Conservation (phyloP, 106 monocot genomes). For the Phalaenopsis aphrodite region DNA sequence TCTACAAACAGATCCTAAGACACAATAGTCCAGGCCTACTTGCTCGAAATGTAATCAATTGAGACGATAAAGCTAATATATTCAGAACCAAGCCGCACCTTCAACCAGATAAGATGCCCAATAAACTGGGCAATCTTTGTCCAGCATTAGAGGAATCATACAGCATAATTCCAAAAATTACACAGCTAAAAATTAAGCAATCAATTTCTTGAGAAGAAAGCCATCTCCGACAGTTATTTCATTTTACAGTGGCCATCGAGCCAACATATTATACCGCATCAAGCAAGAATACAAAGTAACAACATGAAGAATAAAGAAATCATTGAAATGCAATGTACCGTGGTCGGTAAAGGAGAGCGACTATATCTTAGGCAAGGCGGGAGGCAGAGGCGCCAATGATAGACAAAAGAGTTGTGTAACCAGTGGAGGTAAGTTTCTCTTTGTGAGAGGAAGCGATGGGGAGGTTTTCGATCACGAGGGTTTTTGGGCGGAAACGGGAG, state of each 20-base stretch:
- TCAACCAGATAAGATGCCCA: background rate
- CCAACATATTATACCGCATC: background rate
- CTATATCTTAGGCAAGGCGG: constrained; percentile 29
- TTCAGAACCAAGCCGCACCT: background rate
- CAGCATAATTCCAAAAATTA: background rate
- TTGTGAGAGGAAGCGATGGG: constrained; percentile 27
- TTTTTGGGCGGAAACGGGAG: no score
- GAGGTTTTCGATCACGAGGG: background rate
- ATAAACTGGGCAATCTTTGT: background rate
- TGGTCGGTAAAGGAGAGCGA: background rate
- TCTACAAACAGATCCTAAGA: no score
- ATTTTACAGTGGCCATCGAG: background rate
- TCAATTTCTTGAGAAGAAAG: background rate
- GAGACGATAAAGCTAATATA: no score
- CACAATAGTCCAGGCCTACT: no score
- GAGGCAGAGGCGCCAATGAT: constrained; percentile 21
- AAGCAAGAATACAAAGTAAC: background rate
- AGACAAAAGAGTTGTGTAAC: constrained; percentile 30
- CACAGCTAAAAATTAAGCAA: background rate
- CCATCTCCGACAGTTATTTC: background rate
- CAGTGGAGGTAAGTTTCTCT: constrained; percentile 31
- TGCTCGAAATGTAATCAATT: no score
- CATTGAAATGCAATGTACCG: background rate
- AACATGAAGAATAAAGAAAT: background rate
- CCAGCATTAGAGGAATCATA: background rate